Base-by-base conservation (phyloP, 257 asterid species). In the Gardenia jasminoides region DNA sequence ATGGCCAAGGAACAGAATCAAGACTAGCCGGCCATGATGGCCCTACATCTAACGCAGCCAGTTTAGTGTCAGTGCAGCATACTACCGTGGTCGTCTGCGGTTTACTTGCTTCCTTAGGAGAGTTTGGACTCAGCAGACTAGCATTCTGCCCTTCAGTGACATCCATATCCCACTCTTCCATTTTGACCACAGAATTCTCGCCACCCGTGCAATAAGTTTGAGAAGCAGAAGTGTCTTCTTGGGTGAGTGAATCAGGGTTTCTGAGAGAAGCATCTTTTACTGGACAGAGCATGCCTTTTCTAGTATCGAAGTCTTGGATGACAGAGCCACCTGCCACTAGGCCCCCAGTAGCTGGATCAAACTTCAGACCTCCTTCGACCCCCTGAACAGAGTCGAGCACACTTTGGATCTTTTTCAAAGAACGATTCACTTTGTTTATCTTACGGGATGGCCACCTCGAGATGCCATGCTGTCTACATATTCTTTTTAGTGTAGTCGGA, bases 371-470 rank as follows among this genome's bases (percentile, higher is more conserved):
- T 69, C 92, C 96, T 84, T 88, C 96, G 64, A 89, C 88, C 26
- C 97, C 97, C 62, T 91, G 91, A 72, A 91, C 98, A 62, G 98
- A 94, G 84, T 91, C 88, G 7, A 94, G 87, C 82, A 92, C 93
- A 8, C 89, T 85, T 66, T 85, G 96, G 62, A 94, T 88, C 80
- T 94, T 92, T 79, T 84, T 88, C 76, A 94, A 82, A 76, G 98
- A 94, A 62, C 96, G 94, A 84, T 91, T 90, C 41, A 91, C 98
- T 83, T 94, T 94, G 77, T 88, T 88, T 83, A 94, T 94, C 85
- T 91, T 91, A 80, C 97, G 93, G 69, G 94, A 92, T 78, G 98
- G 98, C 98, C 98, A 94, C 83, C 97, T 88, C 47, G 90, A 81
- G 88, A 94, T 94, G 78, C 97, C 97, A 75, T 94, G 91, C 48